A percentile compares a stretch with the other conserved stretches of the same genome.
Evolutionary conservation across 176 grass and related monocot genomes (phyloP).

Genomic region (Pontederia crassipes): DNA sequence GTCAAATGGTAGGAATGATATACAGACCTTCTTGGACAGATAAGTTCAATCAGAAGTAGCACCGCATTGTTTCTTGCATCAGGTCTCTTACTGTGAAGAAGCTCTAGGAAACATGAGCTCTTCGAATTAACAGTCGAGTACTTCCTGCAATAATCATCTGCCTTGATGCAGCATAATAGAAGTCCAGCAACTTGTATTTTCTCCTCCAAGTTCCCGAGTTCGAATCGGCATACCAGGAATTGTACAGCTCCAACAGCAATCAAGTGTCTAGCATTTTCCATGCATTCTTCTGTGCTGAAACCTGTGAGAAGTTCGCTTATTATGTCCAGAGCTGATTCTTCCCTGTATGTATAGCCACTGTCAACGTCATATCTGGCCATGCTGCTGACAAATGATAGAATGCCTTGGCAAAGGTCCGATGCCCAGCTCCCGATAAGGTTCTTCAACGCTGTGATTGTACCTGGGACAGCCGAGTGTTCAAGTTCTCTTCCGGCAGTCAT

Average conservation of each 20-base stretch:
- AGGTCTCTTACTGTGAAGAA: slow-evolving; percentile 23
- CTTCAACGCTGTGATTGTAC: slow-evolving; percentile 38
- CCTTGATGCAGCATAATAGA: slow-evolving; percentile 37
- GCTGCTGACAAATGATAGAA: background rate
- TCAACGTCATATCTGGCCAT: background rate
- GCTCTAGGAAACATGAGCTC: slow-evolving; percentile 19
- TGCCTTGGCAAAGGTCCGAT: slow-evolving; percentile 19
- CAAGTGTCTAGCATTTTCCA: slow-evolving; percentile 33
- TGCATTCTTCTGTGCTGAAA: slow-evolving; percentile 16
- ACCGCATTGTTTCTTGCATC: slow-evolving; percentile 19
- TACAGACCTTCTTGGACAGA: slow-evolving; percentile 34
- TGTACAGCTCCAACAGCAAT: slow-evolving; percentile 44
- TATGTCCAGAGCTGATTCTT: slow-evolving; percentile 5
- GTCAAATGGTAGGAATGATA: background rate
- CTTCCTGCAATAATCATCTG: slow-evolving; percentile 41
- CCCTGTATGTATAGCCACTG: background rate
- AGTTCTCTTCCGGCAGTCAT: slow-evolving; percentile 31
- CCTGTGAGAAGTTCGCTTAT: slow-evolving; percentile 8
- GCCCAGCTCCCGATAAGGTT: slow-evolving; percentile 34
- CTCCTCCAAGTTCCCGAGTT: slow-evolving; percentile 14
- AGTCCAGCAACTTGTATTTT: slow-evolving; percentile 20
- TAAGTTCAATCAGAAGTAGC: slow-evolving; percentile 29
- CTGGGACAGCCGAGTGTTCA: slow-evolving; percentile 12
- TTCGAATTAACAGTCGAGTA: slow-evolving; percentile 34
- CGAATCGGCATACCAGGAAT: slow-evolving; percentile 31